A percentile compares a stretch with the other conserved stretches of the same genome.
These are phyloP conservation scores for Lophiotrema nucula DNA, from an alignment of 495 filamentous ascomycete species.

Conservation along the genomic window DNA sequence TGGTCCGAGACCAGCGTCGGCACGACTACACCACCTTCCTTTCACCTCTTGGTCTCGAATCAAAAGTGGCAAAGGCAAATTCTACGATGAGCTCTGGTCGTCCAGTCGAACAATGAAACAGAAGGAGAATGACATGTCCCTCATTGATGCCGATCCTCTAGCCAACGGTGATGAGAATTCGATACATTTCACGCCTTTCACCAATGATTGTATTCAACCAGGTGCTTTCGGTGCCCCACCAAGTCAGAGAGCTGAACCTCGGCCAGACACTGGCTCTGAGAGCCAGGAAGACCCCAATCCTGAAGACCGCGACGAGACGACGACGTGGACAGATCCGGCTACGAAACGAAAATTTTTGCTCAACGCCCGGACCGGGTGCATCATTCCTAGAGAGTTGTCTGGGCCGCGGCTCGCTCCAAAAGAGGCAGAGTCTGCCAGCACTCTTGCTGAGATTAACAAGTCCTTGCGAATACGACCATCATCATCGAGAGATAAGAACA, in stretches of 20 bases:
- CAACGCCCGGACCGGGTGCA: constrained; percentile 63
- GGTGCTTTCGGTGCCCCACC: constrained; percentile 4
- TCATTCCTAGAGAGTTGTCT: constrained; percentile 30
- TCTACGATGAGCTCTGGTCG: constrained; percentile 30
- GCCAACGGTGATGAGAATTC: not conserved
- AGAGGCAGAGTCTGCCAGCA: not conserved
- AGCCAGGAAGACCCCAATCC: constrained; percentile 24
- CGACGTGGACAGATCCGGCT: constrained; percentile 67
- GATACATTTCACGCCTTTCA: not conserved
- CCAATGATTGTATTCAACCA: not conserved
- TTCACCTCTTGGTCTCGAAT: constrained; percentile 68
- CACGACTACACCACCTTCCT: constrained; percentile 12
- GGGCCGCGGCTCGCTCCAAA: not conserved
- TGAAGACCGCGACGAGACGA: constrained; percentile 33
- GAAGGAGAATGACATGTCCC: not conserved
- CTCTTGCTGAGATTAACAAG: constrained; percentile 16
- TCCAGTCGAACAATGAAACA: constrained; percentile 13
- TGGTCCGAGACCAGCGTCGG: not conserved
- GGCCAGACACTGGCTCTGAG: not conserved
- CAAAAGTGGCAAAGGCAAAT: constrained; percentile 55
- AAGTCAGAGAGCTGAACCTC: not conserved
- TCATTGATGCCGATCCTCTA: not conserved
- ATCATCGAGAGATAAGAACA: not conserved
- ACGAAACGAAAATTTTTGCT: constrained; percentile 60
- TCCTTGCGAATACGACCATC: constrained; percentile 13